A percentile compares a stretch with the other conserved stretches of the same genome.
These are phyloP conservation scores for Albatrellus ellisii DNA, from an alignment of 768 basidiomycete genomes.

Conservation along the genomic window DNA sequence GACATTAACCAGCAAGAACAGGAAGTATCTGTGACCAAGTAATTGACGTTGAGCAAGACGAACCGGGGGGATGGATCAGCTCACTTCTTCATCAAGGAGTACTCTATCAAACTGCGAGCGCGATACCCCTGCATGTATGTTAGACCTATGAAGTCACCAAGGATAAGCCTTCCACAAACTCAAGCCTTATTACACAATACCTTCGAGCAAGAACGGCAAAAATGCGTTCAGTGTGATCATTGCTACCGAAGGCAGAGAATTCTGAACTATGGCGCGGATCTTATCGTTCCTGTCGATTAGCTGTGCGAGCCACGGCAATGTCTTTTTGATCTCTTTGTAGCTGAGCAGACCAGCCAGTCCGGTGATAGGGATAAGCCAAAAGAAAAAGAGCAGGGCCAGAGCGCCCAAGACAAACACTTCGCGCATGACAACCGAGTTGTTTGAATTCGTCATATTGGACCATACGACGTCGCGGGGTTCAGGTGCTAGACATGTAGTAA, in stretches of 20 bases:
- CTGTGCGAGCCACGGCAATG: constrained; percentile 76
- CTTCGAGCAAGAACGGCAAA: constrained; percentile 82
- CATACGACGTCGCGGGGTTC: constrained; percentile 95
- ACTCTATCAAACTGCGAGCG: constrained; percentile 89
- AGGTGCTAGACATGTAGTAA: constrained; percentile 66
- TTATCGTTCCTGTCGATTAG: constrained; percentile 74
- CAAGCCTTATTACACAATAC: constrained; percentile 22
- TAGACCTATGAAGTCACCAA: constrained; percentile 28
- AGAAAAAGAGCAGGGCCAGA: constrained; percentile 68
- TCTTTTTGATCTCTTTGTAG: constrained; percentile 87
- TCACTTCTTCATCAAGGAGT: constrained; percentile 84
- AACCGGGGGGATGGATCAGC: constrained; percentile 13
- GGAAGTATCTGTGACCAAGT: constrained; percentile 57
- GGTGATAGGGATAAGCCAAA: constrained; percentile 88
- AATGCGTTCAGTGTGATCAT: constrained; percentile 84
- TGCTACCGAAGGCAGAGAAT: constrained; percentile 83
- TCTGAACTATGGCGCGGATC: constrained; percentile 82
- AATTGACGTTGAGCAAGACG: not conserved
- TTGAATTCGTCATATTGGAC: constrained; percentile 72
- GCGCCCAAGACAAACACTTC: constrained; percentile 56
- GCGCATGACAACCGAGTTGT: constrained; percentile 43
- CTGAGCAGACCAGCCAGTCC: constrained; percentile 79
- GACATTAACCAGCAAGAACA: constrained; percentile 85
- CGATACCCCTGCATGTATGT: constrained; percentile 87
- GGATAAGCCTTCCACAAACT: not conserved